Conservation (phyloP, 192 early-diverging fungal species). For the Backusella sp. region DNA sequence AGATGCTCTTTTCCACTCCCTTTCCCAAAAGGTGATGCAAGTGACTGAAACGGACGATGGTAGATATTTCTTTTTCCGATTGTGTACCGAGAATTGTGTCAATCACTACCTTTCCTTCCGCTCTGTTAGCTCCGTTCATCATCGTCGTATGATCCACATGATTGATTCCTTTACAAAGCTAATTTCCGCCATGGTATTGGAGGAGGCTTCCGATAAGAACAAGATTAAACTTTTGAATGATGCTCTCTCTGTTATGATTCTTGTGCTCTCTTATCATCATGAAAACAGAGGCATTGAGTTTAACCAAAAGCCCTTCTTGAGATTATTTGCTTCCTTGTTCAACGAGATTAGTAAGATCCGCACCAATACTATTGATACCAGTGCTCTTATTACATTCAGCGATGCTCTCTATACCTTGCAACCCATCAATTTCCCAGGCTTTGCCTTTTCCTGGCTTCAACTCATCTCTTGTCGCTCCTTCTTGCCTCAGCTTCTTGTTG, state of each 20-base stretch:
- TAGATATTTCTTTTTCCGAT: conserved; percentile 88
- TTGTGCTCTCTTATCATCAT: conserved; percentile 83
- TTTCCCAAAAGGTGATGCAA: conserved; percentile 42
- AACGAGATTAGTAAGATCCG: conserved; percentile 60
- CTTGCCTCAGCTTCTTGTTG: conserved; percentile 78
- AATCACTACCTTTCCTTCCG: conserved; percentile 67
- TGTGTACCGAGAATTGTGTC: conserved; percentile 82
- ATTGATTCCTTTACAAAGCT: conserved; percentile 91
- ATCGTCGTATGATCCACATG: conserved; percentile 62
- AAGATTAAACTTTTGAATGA: conserved; percentile 74
- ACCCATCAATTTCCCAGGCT: conserved; percentile 87
- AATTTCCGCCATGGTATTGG: conserved; percentile 69
- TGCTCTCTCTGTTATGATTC: conserved; percentile 81
- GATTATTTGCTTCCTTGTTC: conserved; percentile 82
- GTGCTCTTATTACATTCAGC: conserved; percentile 31
- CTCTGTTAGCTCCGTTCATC: conserved; percentile 34
- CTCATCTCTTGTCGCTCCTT: conserved; percentile 90
- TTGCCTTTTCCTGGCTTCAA: conserved; percentile 93
- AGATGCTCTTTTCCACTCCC: conserved; percentile 63
- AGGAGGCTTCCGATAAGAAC: conserved; percentile 48
- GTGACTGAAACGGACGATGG: conserved; percentile 69
- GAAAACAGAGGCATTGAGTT: conserved; percentile 72
- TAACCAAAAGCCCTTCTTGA: conserved; percentile 89
- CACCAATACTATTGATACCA: conserved; percentile 2
- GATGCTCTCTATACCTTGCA: conserved; percentile 83